phyloP scores from a whole-genome alignment of 2,329 filamentous ascomycete species.

The Fusarium caatingaense region DNA sequence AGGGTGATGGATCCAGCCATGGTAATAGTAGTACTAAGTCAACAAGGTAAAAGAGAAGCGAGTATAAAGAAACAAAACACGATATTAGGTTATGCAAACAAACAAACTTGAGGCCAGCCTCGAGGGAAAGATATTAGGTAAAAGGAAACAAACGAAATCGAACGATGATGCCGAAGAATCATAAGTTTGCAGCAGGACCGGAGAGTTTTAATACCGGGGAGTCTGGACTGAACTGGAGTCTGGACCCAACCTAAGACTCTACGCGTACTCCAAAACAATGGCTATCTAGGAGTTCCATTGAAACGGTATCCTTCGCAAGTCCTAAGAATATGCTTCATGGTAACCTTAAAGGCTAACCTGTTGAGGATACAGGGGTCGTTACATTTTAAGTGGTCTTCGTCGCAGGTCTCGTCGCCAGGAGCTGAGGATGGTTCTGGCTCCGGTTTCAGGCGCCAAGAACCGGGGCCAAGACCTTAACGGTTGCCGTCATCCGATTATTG shows the following conservation, averaged over 20 bases:
- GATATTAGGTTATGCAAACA: slow-evolving; percentile 1
- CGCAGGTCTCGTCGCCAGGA: not conserved
- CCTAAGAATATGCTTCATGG: not conserved
- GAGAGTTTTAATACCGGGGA: slow-evolving; percentile 23
- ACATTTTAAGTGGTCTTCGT: not conserved
- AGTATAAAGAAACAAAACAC: slow-evolving; percentile 8
- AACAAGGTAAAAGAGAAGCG: not conserved
- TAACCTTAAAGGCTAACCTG: slow-evolving; percentile 1
- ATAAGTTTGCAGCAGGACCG: slow-evolving; percentile 8
- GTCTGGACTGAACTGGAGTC: not conserved
- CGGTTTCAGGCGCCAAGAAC: not conserved
- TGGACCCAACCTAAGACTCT: no score
- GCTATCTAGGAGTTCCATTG: not conserved
- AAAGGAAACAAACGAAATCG: slow-evolving; percentile 15
- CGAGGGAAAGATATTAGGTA: slow-evolving; percentile 1
- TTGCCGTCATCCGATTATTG: no score
- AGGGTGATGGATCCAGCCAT: slow-evolving; percentile 30
- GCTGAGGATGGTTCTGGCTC: not conserved
- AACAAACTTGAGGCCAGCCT: slow-evolving; percentile 28
- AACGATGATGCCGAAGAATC: slow-evolving; percentile 31
- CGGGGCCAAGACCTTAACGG: no score
- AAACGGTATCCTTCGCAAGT: not conserved
- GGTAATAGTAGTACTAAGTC: not conserved
- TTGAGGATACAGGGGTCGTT: not conserved
- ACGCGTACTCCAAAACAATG: not conserved